A percentile compares a stretch with the other conserved stretches of the same genome.
These are phyloP conservation scores for Asterochloris sp. DNA, from an alignment of 139 green algal species.

Conservation along the genomic window DNA sequence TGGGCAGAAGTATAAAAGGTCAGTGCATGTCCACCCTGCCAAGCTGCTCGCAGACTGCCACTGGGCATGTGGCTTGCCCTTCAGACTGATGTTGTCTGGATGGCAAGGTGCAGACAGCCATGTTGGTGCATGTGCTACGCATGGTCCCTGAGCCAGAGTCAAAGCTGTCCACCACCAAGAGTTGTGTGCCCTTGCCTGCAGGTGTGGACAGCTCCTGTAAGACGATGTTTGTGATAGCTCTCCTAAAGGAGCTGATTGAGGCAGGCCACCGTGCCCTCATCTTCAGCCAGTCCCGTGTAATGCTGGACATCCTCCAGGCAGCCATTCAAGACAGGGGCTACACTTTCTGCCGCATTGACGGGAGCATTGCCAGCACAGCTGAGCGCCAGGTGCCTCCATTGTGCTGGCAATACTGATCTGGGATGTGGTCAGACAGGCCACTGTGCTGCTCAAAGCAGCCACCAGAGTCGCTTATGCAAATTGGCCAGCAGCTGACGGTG, in stretches of 20 bases:
- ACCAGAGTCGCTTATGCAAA: too few species aligned
- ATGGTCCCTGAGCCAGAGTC: background rate
- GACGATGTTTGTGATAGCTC: slow-evolving; percentile 65
- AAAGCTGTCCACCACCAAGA: background rate
- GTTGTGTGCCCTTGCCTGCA: background rate
- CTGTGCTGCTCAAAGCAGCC: too few species aligned
- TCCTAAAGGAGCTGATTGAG: slow-evolving; percentile 68
- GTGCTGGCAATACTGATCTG: background rate
- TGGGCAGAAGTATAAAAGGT: too few species aligned
- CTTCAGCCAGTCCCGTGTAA: slow-evolving; percentile 82
- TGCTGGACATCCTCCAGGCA: slow-evolving; percentile 88
- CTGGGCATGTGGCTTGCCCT: too few species aligned
- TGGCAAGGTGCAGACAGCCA: background rate
- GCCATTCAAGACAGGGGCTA: slow-evolving; percentile 42
- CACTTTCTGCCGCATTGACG: slow-evolving; percentile 79
- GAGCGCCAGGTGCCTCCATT: slow-evolving; percentile 37
- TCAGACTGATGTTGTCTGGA: too few species aligned
- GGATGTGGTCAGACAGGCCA: background rate
- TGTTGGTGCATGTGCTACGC: background rate
- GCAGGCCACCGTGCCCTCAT: slow-evolving; percentile 84
- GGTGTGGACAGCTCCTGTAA: slow-evolving; percentile 72
- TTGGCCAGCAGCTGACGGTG: too few species aligned
- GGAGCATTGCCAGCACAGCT: slow-evolving; percentile 55
- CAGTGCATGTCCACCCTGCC: too few species aligned
- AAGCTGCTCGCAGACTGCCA: too few species aligned